A percentile compares a stretch with the other conserved stretches of the same genome.
phyloP scores from a whole-genome alignment of 2,329 filamentous ascomycete species.

The Blumeria hordei region DNA sequence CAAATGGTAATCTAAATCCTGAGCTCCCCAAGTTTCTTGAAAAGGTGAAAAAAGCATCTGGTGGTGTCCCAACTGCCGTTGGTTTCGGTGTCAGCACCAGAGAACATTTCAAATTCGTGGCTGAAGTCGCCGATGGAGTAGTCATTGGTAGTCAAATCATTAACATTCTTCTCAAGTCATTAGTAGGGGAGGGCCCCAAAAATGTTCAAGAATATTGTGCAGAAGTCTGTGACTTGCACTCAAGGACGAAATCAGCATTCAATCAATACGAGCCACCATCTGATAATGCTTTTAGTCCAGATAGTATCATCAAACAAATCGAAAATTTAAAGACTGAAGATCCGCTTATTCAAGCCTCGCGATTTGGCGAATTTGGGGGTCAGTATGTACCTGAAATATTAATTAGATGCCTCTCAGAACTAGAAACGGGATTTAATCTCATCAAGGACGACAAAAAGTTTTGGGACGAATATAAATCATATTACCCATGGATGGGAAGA shows the following conservation, averaged over 20 bases:
- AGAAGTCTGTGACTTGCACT: conserved; percentile 29
- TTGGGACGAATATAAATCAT: conserved; percentile 90
- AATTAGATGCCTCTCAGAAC: conserved; percentile 83
- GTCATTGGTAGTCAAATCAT: conserved; percentile 95
- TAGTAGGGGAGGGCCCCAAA: conserved; percentile 38
- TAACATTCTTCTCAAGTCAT: conserved; percentile 47
- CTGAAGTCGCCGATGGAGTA: conserved; percentile 69
- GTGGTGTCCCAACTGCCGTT: conserved; percentile 71
- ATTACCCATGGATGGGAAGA: conserved; percentile 93
- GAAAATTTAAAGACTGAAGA: conserved; percentile 38
- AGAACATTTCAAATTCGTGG: conserved; percentile 76
- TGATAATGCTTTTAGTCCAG: conserved; percentile 34
- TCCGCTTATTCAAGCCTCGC: conserved; percentile 28
- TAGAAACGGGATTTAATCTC: conserved; percentile 75
- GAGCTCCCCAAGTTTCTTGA: conserved; percentile 60
- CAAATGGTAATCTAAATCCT: conserved; percentile 56
- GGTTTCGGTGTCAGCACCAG: conserved; percentile 91
- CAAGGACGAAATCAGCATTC: conserved; percentile 25
- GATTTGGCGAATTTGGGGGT: conserved; percentile 88
- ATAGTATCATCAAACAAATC: conserved; percentile 28
- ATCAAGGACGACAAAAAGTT: conserved; percentile 73
- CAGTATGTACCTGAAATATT: conserved; percentile 94
- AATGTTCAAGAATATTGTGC: conserved; percentile 73
- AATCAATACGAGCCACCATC: conserved; percentile 34
- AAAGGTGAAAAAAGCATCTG: conserved; percentile 78